These are phyloP conservation scores for Colletotrichum incanum DNA, from an alignment of 2,329 filamentous ascomycete species.

Conservation along the genomic window DNA sequence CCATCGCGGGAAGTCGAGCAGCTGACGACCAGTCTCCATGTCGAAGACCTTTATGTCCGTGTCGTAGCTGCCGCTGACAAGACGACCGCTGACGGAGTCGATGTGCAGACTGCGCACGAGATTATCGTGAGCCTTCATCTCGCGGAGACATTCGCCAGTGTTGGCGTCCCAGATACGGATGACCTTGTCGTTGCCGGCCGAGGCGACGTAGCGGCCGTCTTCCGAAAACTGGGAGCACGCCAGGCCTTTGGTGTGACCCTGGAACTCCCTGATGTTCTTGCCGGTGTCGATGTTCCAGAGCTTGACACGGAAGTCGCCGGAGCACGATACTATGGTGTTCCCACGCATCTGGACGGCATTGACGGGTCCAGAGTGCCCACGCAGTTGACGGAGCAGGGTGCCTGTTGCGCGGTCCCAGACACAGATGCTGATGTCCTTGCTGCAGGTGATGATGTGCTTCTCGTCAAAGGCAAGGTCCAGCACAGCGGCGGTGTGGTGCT, in stretches of 20 bases:
- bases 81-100: conserved; percentile 86
- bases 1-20: conserved; percentile 93
- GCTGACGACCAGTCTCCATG: conserved; percentile 82
- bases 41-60: conserved; percentile 96
- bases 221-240: conserved; percentile 97
- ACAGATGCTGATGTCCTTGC: conserved; percentile 94
- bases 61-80: conserved; percentile 95
- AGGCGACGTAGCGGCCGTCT: conserved; percentile 93
- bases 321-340: conserved; percentile 93
- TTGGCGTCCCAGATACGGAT: conserved; percentile 97
- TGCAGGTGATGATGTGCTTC: conserved; percentile 95
- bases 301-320: conserved; percentile 93
- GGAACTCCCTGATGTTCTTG: conserved; percentile 90
- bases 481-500: conserved; percentile 87
- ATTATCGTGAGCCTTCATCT: conserved; percentile 86
- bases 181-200: conserved; percentile 94
- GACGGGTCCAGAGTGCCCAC: conserved; percentile 91
- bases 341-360: conserved; percentile 97
- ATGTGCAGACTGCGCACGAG: conserved; percentile 93
- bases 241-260: conserved; percentile 91
- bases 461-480: conserved; percentile 95
- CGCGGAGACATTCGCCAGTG: conserved; percentile 86
- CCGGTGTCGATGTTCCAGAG: conserved; percentile 96
- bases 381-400: conserved; percentile 81
- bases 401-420: conserved; percentile 93